Base-by-base conservation (phyloP, 2,329 filamentous ascomycete species). In the Plenodomus lindquistii region DNA sequence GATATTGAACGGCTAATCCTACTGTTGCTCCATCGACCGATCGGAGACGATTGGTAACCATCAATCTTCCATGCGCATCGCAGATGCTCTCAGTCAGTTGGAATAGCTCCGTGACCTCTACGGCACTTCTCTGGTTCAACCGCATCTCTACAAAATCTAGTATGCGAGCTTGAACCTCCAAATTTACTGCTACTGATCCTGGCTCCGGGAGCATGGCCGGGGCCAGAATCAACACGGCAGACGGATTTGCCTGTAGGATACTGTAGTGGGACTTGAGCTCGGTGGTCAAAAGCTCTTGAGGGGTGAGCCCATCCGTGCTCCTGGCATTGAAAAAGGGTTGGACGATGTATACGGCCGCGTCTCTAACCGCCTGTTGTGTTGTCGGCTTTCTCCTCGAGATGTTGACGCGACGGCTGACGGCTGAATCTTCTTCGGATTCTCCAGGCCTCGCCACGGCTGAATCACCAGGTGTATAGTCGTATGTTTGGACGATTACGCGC, bases 261-360 rank as follows among this genome's bases (percentile, higher is more conserved):
- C 55, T 55, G 1, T 72, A 42, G 48, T 75, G 69, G 4, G 62
- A 63, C 13, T 58, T 46, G 38, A 75, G 54, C 46, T 73, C 70
- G 13, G 54, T 49, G 6, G 44, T 22, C 17, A 71, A 56, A 5
- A 46, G 56, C 39, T 42, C 38, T 53, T 44, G 7, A 43, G 48
- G 31, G 10, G 45, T 37, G 29, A 2, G 50, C 45, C 16, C 54
- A 45, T 7, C 55, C 0, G 56, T 51, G 15, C 53, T 52, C 5
- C 54, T 40, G 13, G 42, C 37, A 31, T 39, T 42, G 22, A 56
- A 56, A 1, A 60, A 52, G 4, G 70, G 48, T 31, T 62, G 64
- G 4, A 74, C 36, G 22, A 74, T 64, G 49, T 74, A 75, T 2
- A 74, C 60, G 2, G 66, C 63, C 1, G 69, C 72, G 43, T 73